Evolutionary conservation across 2,329 filamentous ascomycete species (phyloP), one percentile per base, ranked within the genome.

Genomic region (Teratosphaeriaceae sp.): DNA sequence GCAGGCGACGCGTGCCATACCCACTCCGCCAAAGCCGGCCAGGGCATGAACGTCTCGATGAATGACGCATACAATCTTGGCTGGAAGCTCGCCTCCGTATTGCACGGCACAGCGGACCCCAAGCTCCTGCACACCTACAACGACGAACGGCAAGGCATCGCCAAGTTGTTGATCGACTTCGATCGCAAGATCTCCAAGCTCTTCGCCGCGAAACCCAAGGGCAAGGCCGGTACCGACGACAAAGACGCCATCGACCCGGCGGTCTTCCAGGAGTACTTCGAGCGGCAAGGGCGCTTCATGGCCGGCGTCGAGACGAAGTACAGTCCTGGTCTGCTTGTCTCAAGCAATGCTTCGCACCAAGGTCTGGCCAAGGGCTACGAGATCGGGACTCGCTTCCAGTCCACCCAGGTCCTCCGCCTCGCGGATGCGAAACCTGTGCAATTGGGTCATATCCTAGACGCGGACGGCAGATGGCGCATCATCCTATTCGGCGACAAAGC

Each of bases 31-130:
- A 84, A 84, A 55, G 80, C 78, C 0, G 80, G 80, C 2, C 80
- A 84, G 55, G 82, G 82, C 11, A 85, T 85, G 80, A 86, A 86
- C 51, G 76, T 84, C 2, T 76, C 71, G 22, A 82, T 86, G 76
- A 80, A 84, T 52, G 82, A 86, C 57, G 64, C 70, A 3, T 78
- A 69, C 60, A 79, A 79, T 49, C 64, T 79, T 0, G 74, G 71
- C 21, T 79, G 76, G 75, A 79, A 79, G 54, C 58, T 79, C 2
- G 69, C 66, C 0, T 56, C 68, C 21, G 74, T 75, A 0, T 58
- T 76, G 18, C 72, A 50, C 12, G 54, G 53, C 13, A 45, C 41
- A 8, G 46, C 55, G 2, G 49, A 57, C 11, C 46, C 55, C 11
- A 51, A 49, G 7, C 49, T 77, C 13, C 61, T 78, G 1, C 66